Evolutionary conservation across 106 monocot genomes (phyloP).

Genomic region (Dioscorea zingiberensis): DNA sequence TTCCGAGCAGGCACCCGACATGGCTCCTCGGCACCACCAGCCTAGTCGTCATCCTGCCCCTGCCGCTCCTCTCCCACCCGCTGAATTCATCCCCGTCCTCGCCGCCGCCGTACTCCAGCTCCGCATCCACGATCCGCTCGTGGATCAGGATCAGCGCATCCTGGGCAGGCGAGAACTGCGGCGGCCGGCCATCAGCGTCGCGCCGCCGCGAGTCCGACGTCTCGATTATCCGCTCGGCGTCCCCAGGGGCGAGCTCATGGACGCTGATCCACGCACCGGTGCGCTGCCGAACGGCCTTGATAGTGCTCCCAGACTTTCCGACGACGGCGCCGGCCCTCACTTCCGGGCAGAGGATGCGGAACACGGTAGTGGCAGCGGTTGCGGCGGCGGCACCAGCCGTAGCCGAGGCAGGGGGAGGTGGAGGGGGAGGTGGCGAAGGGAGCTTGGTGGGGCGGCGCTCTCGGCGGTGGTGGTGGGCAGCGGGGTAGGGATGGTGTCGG

Average conservation of each 20-base stretch:
- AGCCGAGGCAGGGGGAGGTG: too few relatives aligned
- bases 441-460: slow-evolving; percentile 20
- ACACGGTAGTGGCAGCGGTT: slow-evolving; percentile 50
- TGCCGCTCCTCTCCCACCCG: slow-evolving; percentile 30
- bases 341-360: slow-evolving; percentile 81
- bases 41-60: slow-evolving; percentile 55
- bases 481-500: slow-evolving; percentile 28
- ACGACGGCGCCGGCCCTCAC: slow-evolving; percentile 40
- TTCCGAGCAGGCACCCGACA: slow-evolving; percentile 91
- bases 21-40: slow-evolving; percentile 80
- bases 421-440: slow-evolving; percentile 15
- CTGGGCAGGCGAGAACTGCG: slow-evolving; percentile 82
- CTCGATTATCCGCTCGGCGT: slow-evolving; percentile 86
- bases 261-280: slow-evolving; percentile 78
- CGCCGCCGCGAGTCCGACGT: slow-evolving; percentile 56
- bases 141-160: slow-evolving; percentile 80
- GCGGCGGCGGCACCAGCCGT: slow-evolving; percentile 1
- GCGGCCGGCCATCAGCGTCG: slow-evolving; percentile 84
- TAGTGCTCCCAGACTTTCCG: slow-evolving; percentile 45
- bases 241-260: slow-evolving; percentile 55
- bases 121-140: slow-evolving; percentile 59
- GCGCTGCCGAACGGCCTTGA: slow-evolving; percentile 46
- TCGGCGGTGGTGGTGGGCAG: slow-evolving; percentile 21
- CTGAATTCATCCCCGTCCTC: slow-evolving; percentile 16
- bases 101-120: slow-evolving; percentile 25